Base-by-base conservation (phyloP, 345 rosid species). In the Cardiospermum halicacabum region DNA sequence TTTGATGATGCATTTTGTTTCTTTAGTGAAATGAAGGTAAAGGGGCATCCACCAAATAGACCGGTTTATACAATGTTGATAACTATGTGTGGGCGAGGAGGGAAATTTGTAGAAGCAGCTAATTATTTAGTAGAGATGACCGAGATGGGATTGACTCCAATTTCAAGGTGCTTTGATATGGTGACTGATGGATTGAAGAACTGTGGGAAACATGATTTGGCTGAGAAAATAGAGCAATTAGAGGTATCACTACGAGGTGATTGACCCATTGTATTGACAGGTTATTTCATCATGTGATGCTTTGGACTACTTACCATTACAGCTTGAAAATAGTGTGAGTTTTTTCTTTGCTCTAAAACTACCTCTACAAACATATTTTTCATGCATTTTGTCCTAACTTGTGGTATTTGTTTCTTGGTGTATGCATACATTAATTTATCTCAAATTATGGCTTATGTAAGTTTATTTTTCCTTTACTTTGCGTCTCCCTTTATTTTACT, bases 61-160 rank as follows among this genome's bases (percentile, higher is more conserved):
- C 95, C 96, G 0, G 95, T 90, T 31, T 93, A 85, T 67, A 86
- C 97, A 0, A 93, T 90, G 98, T 27, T 91, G 86, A 88, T 93
- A 21, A 90, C 95, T 4, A 79, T 91, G 95, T 86, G 96, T 64
- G 95, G 95, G 7, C 90, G 92, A 1, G 96, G 94, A 54, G 97
- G 96, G 67, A 90, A 81, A 53, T 85, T 75, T 19, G 78, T 93
- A 51, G 97, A 86, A 63, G 96, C 92, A 0, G 91, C 89, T 11
- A 91, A 85, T 71, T 94, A 84, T 73, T 76, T 91, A 88, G 70
- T 83, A 59, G 97, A 91, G 78, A 90, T 90, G 98, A 84, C 89
- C 15, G 97, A 90, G 78, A 72, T 85, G 75, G 97, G 99, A 64
- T 69, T 91, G 82, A 74, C 65, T 5, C 97, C 95, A 0, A 88